Base-by-base conservation (phyloP, 2,329 filamentous ascomycete species). In the Claviceps pazoutovae region DNA sequence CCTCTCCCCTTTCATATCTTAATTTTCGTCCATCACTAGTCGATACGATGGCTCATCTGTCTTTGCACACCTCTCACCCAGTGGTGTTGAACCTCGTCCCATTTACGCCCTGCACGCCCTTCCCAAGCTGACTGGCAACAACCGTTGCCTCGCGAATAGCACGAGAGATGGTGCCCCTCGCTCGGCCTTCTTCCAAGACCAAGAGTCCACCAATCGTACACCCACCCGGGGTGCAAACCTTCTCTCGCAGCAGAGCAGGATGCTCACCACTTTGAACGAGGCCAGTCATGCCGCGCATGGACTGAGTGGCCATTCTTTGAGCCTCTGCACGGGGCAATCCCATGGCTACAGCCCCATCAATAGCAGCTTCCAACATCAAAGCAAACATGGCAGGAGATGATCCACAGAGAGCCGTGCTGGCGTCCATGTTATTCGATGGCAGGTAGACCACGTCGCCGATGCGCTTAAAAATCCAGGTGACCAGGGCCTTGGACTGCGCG, bases 261-360 rank as follows among this genome's bases (percentile, higher is more conserved):
- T 90, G 86, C 63, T 88, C 84, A 14, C 84, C 84, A 51, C 69
- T 75, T 51, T 86, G 71, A 11, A 90, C 79, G 59, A 90, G 62
- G 0, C 77, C 80, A 0, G 85, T 83, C 0, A 83, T 80, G 21
- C 86, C 86, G 57, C 79, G 75, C 83, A 89, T 88, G 13, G 82
- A 81, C 71, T 91, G 86, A 1, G 85, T 83, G 26, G 85, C 85
- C 84, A 91, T 89, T 55, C 79, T 71, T 63, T 82, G 80, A 1
- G 86, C 86, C 62, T 89, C 84, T 2, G 75, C 77, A 47, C 85
- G 74, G 4, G 85, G 84, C 36, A 91, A 62, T 0, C 86, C 86
- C 82, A 88, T 87, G 14, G 86, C 84, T 1, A 91, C 84, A 4
- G 81, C 86, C 6, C 85, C 86, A 59, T 90, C 86, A 14, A 86